Evolutionary conservation across 345 rosid species (phyloP).

Genomic region (Acer yangbiense): DNA sequence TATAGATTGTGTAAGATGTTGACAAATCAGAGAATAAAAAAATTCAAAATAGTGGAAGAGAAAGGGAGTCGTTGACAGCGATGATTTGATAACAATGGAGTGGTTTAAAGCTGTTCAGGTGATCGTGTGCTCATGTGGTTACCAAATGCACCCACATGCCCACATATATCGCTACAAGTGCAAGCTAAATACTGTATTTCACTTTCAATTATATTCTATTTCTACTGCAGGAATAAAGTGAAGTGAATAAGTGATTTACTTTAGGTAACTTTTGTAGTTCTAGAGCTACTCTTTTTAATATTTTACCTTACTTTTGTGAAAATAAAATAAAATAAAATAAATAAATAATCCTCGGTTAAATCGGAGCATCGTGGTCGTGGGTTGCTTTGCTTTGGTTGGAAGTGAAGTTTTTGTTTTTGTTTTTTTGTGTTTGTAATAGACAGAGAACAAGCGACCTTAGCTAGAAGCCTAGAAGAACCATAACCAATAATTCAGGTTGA

Average conservation of each 20-base stretch:
- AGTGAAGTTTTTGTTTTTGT: not conserved
- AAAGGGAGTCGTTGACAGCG: not conserved
- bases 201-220: not conserved
- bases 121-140: not conserved
- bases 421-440: not conserved
- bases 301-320: not conserved
- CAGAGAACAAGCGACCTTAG: not conserved
- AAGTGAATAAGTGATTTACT: too few species aligned
- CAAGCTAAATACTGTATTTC: too few species aligned
- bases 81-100: constrained; percentile 1
- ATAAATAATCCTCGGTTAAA: not conserved
- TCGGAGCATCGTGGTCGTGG: not conserved
- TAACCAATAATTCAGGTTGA: not conserved
- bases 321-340: too few species aligned
- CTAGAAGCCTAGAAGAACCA: too few species aligned
- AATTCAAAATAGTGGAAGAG: too few species aligned
- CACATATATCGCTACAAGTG: not conserved
- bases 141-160: not conserved
- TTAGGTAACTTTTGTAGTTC: not conserved
- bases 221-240: not conserved
- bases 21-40: not conserved
- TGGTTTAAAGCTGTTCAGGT: not conserved
- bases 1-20: too few species aligned
- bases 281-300: not conserved
- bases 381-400: not conserved